A percentile compares a stretch with the other conserved stretches of the same genome.
phyloP scores from a whole-genome alignment of 2,329 filamentous ascomycete species.

The Penicillium crustosum region DNA sequence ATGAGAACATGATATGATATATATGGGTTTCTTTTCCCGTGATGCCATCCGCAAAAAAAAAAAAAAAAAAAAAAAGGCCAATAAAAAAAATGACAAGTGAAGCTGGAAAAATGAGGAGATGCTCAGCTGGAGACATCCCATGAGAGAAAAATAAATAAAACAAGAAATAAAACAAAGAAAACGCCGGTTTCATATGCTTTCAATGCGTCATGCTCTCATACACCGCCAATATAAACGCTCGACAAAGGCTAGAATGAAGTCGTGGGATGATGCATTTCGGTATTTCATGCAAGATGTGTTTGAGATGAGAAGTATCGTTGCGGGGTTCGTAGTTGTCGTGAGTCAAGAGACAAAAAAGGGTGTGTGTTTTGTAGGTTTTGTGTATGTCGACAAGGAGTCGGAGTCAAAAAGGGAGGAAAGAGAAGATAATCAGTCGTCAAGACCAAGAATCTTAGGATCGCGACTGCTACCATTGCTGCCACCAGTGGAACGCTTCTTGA shows the following conservation, averaged over 20 bases:
- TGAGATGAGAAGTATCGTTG: conserved; percentile 15
- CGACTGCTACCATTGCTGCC: conserved; percentile 19
- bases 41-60: conserved; percentile 22
- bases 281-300: conserved; percentile 12
- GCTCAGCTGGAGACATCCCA: conserved; percentile 9
- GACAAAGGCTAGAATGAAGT: conserved; percentile 21
- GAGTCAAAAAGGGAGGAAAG: not conserved
- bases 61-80: not conserved
- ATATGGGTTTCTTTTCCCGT: conserved; percentile 3
- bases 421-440: conserved; percentile 19
- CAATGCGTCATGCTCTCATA: conserved; percentile 30
- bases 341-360: not conserved
- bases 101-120: not conserved
- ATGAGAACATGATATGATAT: conserved; percentile 10
- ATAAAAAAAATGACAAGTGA: not conserved
- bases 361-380: conserved; percentile 3
- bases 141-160: conserved; percentile 13
- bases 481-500: conserved; percentile 39
- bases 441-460: conserved; percentile 23
- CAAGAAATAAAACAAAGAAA: conserved; percentile 16
- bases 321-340: conserved; percentile 5
- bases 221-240: conserved; percentile 30
- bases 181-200: conserved; percentile 26
- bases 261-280: conserved; percentile 16
- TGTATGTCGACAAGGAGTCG: not conserved